A percentile compares a stretch with the other conserved stretches of the same genome.
phyloP scores from a whole-genome alignment of 257 asterid genomes.

The Solanum chilense region DNA sequence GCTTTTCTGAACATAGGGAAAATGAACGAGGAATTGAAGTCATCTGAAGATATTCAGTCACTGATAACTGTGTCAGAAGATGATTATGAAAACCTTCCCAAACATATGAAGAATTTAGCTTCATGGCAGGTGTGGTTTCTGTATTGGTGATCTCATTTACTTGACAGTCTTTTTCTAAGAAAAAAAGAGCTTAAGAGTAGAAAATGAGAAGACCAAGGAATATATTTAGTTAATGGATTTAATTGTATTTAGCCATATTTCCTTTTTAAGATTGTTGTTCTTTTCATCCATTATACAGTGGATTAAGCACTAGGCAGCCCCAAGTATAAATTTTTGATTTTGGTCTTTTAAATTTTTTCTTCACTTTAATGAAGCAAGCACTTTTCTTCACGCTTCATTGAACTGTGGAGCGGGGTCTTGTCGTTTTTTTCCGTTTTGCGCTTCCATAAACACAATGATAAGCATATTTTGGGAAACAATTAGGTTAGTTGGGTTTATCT shows the following conservation, averaged over 20 bases:
- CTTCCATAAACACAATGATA: background rate
- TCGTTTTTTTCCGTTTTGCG: background rate
- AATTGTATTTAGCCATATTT: background rate
- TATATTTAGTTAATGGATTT: background rate
- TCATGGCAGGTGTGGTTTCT: conserved; percentile 68
- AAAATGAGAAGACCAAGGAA: background rate
- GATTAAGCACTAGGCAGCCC: background rate
- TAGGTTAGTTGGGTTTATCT: background rate
- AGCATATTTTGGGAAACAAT: background rate
- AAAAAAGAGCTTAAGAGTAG: background rate
- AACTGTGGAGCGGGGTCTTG: background rate
- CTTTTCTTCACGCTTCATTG: background rate
- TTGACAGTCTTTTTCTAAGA: background rate
- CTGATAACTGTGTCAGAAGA: conserved; percentile 32
- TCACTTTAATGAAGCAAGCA: background rate
- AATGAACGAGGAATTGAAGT: conserved; percentile 9
- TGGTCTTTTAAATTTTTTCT: background rate
- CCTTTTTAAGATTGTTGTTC: background rate
- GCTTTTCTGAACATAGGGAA: conserved; percentile 12
- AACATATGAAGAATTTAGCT: conserved; percentile 55
- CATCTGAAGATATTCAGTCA: conserved; percentile 19
- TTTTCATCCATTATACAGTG: background rate
- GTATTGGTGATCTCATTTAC: background rate
- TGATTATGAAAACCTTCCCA: conserved; percentile 78
- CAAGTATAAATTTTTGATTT: background rate